A percentile compares a stretch with the other conserved stretches of the same genome.
phyloP scores from a whole-genome alignment of 2,329 filamentous ascomycete species.

The Dactylonectria estremocensis region DNA sequence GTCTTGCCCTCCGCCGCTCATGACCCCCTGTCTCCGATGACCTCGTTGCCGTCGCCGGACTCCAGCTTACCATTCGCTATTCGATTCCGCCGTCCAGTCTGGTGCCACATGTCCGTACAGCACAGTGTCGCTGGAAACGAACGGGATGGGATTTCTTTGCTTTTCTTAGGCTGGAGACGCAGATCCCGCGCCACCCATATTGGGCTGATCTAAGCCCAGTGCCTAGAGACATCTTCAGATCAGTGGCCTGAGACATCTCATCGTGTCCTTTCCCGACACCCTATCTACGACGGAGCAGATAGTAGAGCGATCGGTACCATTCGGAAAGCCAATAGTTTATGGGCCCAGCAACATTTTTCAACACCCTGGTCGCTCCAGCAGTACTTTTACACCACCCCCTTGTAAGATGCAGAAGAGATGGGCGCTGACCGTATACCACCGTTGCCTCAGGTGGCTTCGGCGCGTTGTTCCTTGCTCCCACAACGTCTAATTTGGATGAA shows the following conservation, averaged over 20 bases:
- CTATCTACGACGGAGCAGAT: background rate
- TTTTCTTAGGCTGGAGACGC: constrained; percentile 13
- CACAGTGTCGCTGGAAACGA: constrained; percentile 9
- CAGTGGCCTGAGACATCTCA: constrained; percentile 31
- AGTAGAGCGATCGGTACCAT: constrained; percentile 16
- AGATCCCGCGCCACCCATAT: constrained; percentile 23
- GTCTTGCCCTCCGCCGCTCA: constrained; percentile 32
- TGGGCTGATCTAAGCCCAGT: constrained; percentile 24
- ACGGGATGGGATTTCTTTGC: constrained; percentile 22
- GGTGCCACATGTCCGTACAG: constrained; percentile 35
- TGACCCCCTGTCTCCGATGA: constrained; percentile 40
- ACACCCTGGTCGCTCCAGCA: constrained; percentile 23
- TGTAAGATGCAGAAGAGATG: constrained; percentile 35
- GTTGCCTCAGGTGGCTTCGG: constrained; percentile 38
- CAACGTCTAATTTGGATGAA: background rate
- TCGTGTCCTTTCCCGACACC: constrained; percentile 6
- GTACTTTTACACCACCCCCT: constrained; percentile 34
- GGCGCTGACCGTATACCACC: constrained; percentile 25
- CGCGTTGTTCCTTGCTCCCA: constrained; percentile 33
- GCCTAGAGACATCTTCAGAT: constrained; percentile 31
- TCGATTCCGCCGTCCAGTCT: constrained; percentile 24
- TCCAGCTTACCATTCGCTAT: constrained; percentile 31
- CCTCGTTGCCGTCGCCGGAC: constrained; percentile 27
- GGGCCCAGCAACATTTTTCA: constrained; percentile 21
- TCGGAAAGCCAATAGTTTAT: constrained; percentile 28